Percentiles rank a stretch among this genome's conserved stretches.
phyloP scores from a whole-genome alignment of 139 green algal species.

The Desmodesmus armatus region DNA sequence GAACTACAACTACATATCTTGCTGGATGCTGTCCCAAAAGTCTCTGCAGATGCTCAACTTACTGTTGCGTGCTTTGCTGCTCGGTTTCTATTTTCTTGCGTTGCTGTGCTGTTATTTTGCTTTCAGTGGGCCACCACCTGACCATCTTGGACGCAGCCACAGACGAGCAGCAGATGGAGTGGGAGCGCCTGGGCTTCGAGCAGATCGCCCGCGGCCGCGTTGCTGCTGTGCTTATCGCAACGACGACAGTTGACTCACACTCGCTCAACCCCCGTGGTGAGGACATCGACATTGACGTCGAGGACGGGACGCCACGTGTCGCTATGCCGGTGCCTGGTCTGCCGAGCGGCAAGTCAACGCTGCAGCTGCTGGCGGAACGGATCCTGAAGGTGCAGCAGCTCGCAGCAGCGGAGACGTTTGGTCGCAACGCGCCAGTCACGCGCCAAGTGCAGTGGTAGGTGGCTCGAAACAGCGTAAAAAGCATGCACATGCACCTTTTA shows the following conservation, averaged over 20 bases:
- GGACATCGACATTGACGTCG: neutral
- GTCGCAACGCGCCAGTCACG: slow-evolving; percentile 1
- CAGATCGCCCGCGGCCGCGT: slow-evolving; percentile 68
- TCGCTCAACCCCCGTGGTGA: neutral
- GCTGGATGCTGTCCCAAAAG: too few relatives aligned
- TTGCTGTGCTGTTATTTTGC: neutral
- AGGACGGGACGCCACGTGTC: slow-evolving; percentile 59
- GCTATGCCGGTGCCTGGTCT: slow-evolving; percentile 87
- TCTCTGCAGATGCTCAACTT: too few relatives aligned
- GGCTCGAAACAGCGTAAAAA: neutral
- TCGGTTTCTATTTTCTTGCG: neutral
- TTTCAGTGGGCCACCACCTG: slow-evolving; percentile 36
- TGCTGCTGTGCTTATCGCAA: slow-evolving; percentile 80
- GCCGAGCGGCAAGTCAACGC: slow-evolving; percentile 88
- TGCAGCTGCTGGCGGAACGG: slow-evolving; percentile 92
- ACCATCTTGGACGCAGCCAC: neutral
- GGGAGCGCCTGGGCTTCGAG: slow-evolving; percentile 46
- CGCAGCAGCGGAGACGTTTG: slow-evolving; percentile 49
- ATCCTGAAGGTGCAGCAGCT: slow-evolving; percentile 79
- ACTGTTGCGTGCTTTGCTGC: too few relatives aligned
- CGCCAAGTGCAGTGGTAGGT: slow-evolving; percentile 69
- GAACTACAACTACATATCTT: neutral
- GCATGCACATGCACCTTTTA: neutral
- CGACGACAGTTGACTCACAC: neutral
- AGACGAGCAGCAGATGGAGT: slow-evolving; percentile 28